Evolutionary conservation across 345 rosid species (phyloP), one percentile per base, ranked within the genome.

Genomic region (Tarenaya hassleriana): DNA sequence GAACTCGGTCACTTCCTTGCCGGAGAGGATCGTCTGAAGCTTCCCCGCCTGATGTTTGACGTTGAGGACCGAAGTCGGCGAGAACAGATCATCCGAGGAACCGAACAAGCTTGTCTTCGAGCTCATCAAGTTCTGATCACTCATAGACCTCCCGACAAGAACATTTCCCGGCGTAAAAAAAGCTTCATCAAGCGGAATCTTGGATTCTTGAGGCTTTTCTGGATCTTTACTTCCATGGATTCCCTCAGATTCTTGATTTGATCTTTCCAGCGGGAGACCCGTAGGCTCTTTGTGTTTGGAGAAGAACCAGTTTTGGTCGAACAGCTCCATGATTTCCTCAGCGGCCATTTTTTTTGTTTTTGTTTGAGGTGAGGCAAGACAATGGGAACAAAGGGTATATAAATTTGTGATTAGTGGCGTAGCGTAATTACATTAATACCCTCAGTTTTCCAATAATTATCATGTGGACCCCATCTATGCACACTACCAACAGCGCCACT

Each of bases 1-100:
- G 47, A 62, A 54, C 24, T 59, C 75, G 1, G 15, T 44, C 3
- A 68, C 68, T 54, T 75, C 80, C 58, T 77, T 77, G 1, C 86
- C 86, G 7, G 90, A 77, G 29, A 55, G 61, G 49, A 83, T 70
- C 20, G 78, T 62, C 52, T 63, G 73, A 41, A 79, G 90, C 73
- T 75, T 78, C 32, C 57, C 68, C 8, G 68, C 7, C 1, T 52
- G 27, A 40, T 45, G 4, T 40, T 61, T 55, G 51, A 16, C 18
- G 9, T 49, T 34, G 56, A 78, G 75, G 38, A 71, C 73, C 5
- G 85, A 78, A 6, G 73, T 61, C 39, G 77, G 83, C 6, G 75
- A 82, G 44, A 58, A 58, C 33, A 59, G 7, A 53, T 47, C 60
- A n/a, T 66, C 60, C 39, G 50, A 54, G 61, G 72, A 61, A 60